A percentile compares a stretch with the other conserved stretches of the same genome.
These are phyloP conservation scores for Verticillium tricorpus DNA, from an alignment of 2,329 filamentous ascomycete species.

Conservation along the genomic window DNA sequence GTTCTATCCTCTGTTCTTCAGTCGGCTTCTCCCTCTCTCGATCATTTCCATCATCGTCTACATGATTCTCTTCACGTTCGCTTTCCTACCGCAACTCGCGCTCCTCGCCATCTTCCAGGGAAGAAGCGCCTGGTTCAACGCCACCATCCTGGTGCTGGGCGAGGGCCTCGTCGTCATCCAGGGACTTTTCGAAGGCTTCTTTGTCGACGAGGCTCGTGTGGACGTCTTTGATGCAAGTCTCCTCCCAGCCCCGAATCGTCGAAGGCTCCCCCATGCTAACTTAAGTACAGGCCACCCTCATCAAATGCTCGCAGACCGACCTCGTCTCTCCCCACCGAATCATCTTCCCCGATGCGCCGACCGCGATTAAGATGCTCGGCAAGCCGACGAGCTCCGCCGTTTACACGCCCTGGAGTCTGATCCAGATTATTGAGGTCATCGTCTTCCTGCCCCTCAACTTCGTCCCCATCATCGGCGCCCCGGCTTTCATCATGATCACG, in stretches of 20 bases:
- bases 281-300: constrained; percentile 56
- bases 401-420: constrained; percentile 83
- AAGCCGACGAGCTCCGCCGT: constrained; percentile 72
- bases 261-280: neutral
- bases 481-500: constrained; percentile 82
- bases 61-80: constrained; percentile 78
- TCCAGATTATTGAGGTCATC: constrained; percentile 85
- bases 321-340: constrained; percentile 65
- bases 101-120: constrained; percentile 89
- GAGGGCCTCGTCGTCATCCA: constrained; percentile 69
- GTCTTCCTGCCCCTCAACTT: constrained; percentile 79
- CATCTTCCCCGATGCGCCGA: constrained; percentile 61
- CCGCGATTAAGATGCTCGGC: constrained; percentile 74
- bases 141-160: constrained; percentile 80
- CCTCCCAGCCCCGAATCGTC: neutral
- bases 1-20: constrained; percentile 75
- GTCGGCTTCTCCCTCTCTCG: constrained; percentile 74
- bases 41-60: constrained; percentile 82
- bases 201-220: constrained; percentile 73
- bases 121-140: constrained; percentile 83
- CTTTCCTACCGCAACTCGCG: constrained; percentile 84
- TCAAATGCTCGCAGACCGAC: constrained; percentile 66
- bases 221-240: constrained; percentile 75
- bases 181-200: constrained; percentile 72
- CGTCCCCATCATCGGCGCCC: constrained; percentile 76